Conservation (phyloP, 2,329 filamentous ascomycete species). For the Colletotrichum noveboracense region DNA sequence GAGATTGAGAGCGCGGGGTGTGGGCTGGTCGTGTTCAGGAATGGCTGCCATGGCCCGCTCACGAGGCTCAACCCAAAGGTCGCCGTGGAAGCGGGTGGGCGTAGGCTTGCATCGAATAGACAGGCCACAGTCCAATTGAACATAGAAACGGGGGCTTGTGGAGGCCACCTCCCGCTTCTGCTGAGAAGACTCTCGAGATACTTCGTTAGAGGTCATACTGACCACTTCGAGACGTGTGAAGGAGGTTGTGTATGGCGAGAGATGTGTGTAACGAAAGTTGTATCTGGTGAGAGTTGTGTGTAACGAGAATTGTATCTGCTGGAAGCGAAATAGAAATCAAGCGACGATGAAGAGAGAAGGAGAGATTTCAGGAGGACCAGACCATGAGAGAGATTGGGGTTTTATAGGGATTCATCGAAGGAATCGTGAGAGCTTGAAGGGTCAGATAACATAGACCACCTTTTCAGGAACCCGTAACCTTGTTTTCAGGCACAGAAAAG, state of each 20-base stretch:
- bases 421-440: background rate
- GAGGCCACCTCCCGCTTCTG: background rate
- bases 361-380: background rate
- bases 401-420: background rate
- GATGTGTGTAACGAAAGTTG: background rate
- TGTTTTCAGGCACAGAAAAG: background rate
- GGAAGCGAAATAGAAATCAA: background rate
- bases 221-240: background rate
- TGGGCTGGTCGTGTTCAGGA: background rate
- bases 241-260: background rate
- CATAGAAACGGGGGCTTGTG: background rate
- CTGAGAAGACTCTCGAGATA: background rate
- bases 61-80: background rate
- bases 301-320: background rate
- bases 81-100: background rate
- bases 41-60: background rate
- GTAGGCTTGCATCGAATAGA: background rate
- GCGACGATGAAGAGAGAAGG: background rate
- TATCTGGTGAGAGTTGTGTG: background rate
- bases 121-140: background rate
- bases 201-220: background rate
- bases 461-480: background rate
- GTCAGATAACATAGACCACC: background rate
- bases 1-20: background rate
- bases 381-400: background rate